Evolutionary conservation across 306 rosid genomes (phyloP).

Genomic region (Cucurbita argyrosperma): DNA sequence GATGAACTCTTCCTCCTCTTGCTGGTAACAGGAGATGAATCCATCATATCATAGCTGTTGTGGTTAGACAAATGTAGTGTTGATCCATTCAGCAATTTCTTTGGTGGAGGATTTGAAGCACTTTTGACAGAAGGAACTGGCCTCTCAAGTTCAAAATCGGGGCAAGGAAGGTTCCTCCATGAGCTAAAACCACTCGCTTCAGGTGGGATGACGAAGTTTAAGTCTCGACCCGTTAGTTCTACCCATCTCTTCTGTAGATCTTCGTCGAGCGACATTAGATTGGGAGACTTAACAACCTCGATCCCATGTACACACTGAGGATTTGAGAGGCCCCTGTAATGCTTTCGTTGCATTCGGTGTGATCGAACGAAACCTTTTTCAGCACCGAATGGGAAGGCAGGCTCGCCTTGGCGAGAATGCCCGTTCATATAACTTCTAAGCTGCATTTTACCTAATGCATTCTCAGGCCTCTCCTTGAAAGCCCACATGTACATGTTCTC

Average conservation of each 20-base stretch:
- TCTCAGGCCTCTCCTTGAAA: constrained; percentile 89
- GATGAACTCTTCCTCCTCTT: constrained; percentile 66
- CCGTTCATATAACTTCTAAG: constrained; percentile 96
- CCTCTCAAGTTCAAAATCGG: constrained; percentile 82
- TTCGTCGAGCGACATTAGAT: constrained; percentile 46
- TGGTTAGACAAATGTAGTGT: constrained; percentile 48
- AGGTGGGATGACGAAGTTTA: constrained; percentile 55
- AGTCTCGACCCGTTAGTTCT: constrained; percentile 75
- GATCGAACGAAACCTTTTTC: constrained; percentile 85
- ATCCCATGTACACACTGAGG: constrained; percentile 94
- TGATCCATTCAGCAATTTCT: constrained; percentile 71
- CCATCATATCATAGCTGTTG: constrained; percentile 47
- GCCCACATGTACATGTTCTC: constrained; percentile 99
- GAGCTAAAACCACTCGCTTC: constrained; percentile 84
- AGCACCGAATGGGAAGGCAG: constrained; percentile 65
- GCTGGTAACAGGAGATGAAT: constrained; percentile 48
- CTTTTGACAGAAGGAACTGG: constrained; percentile 39
- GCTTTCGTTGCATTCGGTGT: constrained; percentile 93
- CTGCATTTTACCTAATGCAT: constrained; percentile 96
- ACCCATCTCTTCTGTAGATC: constrained; percentile 71
- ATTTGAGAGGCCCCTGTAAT: constrained; percentile 80
- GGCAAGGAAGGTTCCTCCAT: constrained; percentile 78
- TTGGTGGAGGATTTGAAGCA: constrained; percentile 37
- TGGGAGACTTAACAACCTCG: constrained; percentile 56
- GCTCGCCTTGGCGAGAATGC: constrained; percentile 97